Percentiles rank a stretch among this genome's conserved stretches.
Conservation (phyloP, 2,329 filamentous ascomycete species). For the Pseudocercospora fuligena region DNA sequence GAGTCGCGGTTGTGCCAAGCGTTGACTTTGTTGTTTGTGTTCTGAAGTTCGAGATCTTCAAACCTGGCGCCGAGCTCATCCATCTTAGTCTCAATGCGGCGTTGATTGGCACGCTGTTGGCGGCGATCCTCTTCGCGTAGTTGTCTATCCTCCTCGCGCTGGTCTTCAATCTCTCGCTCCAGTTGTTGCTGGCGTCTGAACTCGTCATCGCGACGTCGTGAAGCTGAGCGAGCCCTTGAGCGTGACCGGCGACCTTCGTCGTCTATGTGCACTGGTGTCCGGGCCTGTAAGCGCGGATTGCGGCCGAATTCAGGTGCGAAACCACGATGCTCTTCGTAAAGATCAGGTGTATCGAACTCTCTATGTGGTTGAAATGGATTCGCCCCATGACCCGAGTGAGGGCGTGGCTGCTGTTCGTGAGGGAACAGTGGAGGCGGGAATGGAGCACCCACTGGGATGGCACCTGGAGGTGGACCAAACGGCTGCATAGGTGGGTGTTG, state of each 20-base stretch:
- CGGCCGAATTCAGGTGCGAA: not conserved
- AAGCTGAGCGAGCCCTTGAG: not conserved
- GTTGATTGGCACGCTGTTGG: not conserved
- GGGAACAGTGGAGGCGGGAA: constrained; percentile 4
- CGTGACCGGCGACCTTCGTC: not conserved
- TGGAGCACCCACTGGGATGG: not conserved
- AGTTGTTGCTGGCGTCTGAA: not conserved
- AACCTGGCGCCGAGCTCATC: not conserved
- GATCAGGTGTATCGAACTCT: constrained; percentile 14
- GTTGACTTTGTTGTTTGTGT: not conserved
- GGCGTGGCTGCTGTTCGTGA: constrained; percentile 2
- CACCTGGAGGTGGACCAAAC: constrained; percentile 7
- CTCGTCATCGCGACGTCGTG: not conserved
- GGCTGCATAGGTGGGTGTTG: not conserved
- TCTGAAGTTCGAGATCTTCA: not conserved
- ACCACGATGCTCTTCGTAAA: constrained; percentile 10
- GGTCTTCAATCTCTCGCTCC: not conserved
- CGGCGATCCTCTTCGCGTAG: not conserved
- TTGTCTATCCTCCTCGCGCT: not conserved
- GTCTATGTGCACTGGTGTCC: not conserved
- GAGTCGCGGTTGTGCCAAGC: constrained; percentile 3
- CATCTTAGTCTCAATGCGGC: not conserved
- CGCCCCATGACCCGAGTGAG: not conserved
- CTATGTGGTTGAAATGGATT: constrained; percentile 16
- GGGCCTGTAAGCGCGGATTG: not conserved